phyloP scores from a whole-genome alignment of 345 rosid species.

The Angophora floribunda region DNA sequence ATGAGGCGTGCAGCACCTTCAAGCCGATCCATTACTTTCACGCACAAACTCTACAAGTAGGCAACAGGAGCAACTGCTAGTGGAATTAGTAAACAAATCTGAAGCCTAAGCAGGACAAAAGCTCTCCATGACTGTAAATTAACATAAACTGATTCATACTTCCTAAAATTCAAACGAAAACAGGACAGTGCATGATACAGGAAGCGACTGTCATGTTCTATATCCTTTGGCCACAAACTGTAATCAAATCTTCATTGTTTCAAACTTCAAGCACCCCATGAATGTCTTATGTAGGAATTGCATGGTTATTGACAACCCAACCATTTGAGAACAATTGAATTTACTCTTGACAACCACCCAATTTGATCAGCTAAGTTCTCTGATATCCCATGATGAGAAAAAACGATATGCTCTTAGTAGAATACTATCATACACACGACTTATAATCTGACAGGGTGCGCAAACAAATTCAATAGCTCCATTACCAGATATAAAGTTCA shows the following conservation, averaged over 20 bases:
- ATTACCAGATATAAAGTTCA: not conserved
- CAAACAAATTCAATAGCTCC: not conserved
- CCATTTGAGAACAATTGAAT: not conserved
- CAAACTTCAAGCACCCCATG: not conserved
- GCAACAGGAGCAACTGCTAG: not conserved
- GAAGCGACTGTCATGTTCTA: not conserved
- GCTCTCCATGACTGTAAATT: not conserved
- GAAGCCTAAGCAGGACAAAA: not conserved
- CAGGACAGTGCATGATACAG: not conserved
- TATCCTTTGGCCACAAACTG: not conserved
- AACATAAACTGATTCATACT: not conserved
- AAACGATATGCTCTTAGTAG: not conserved
- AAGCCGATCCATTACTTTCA: slow-evolving; percentile 40
- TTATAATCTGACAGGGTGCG: not conserved
- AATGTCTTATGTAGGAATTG: not conserved
- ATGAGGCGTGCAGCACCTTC: slow-evolving; percentile 57
- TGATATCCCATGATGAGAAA: not conserved
- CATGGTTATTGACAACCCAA: not conserved
- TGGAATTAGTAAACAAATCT: not conserved
- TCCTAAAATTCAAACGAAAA: not conserved
- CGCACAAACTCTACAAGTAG: not conserved
- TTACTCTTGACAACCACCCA: not conserved
- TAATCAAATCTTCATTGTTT: not conserved
- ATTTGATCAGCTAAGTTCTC: not conserved
- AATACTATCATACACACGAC: not conserved